Evolutionary conservation across 495 filamentous ascomycete genomes (phyloP), one percentile per base, ranked within the genome.

Genomic region (Ascodesmis nigricans): DNA sequence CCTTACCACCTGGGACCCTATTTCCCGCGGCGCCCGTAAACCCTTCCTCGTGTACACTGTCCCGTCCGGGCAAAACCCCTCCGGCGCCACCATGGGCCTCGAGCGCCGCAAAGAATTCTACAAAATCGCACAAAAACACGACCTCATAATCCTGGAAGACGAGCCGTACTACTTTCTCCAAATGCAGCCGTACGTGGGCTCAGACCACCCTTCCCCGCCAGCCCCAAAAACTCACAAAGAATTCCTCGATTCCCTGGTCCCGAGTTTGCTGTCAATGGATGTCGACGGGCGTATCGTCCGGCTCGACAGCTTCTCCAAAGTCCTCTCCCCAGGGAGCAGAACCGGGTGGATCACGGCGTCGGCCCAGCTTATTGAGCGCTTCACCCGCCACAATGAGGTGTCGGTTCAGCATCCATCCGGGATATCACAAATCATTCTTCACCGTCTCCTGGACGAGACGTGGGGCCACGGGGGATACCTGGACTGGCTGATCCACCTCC

Each of bases 141-240:
- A 91, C 49, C 36, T 92, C 29, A 74, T 67, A 54, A 83, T 95
- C 53, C 48, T 95, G 41, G 84, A 95, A 56, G 84, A 95, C 52
- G 84, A 95, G 51, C 84, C 84, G n/a, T 92, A 92, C 57, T 76
- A 78, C 54, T 97, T 84, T 60, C 63, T 97, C 32, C 87, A 97
- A 58, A 92, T 97, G 81, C 69, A 78, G 50, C 71, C 78, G 1
- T 87, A 83, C 55, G 61, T 62, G 9, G 66, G 67, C 16, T 51
- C 59, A 19, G 54, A 63, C 33, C 53, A 55, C 13, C 53, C 59
- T 2, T n/a, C 20, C 5, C 7, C 33, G 9, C 57, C 48, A 17
- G 43, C 55, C 18, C 51, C 53, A 0, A 33, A 42, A 28, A 47
- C 21, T 25, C 40, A 50, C 14, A 42, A 52, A 1, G 56, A 59